Base-by-base conservation (phyloP, 1,284 basidiomycete species). In the Sporisorium exsertum region DNA sequence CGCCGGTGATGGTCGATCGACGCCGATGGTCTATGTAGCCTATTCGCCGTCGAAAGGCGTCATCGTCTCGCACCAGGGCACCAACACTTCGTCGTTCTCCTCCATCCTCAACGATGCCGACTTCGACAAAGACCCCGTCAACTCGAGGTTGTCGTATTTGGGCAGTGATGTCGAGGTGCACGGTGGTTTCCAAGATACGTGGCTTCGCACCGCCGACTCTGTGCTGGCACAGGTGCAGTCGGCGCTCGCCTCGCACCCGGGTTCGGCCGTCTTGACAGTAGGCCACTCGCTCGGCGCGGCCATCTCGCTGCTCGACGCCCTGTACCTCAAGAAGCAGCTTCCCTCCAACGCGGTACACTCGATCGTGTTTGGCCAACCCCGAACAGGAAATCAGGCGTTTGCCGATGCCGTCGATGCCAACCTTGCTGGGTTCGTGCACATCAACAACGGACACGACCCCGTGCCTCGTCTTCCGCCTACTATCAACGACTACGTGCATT, bases 211-310 rank as follows among this genome's bases (percentile, higher is more conserved):
- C 8, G 80, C 70, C 33, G 75, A 77, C 54, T 46, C 52, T 51
- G 66, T 78, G 26, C 59, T 78, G 29, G 37, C 54, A 22, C 63
- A 77, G 51, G 73, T 83, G 46, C 58, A 78, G 54, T 58, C 74
- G 42, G 78, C 71, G 27, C 65, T 74, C 45, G 20, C 58, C n/a
- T 18, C 47, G 3, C 58, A 80, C 58, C 72, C 75, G 1, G 73
- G 72, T 18, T 35, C 70, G 13, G 22, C 56, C 20, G 63, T 82
- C 7, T 64, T 80, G 27, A 62, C 80, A 15, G 63, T 76, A 6
- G 80, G 81, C 13, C 81, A 82, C 67, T 82, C 80, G 37, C 75
- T 82, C 22, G 80, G 81, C 29, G 81, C 79, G n/a, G 47, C 79
- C 13, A 75, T 83, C 49, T 67, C 72, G 24, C 65, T 78, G 8